Evolutionary conservation across 1,284 basidiomycete genomes (phyloP), one percentile per base, ranked within the genome.

Genomic region (Neolentinus lepideus): DNA sequence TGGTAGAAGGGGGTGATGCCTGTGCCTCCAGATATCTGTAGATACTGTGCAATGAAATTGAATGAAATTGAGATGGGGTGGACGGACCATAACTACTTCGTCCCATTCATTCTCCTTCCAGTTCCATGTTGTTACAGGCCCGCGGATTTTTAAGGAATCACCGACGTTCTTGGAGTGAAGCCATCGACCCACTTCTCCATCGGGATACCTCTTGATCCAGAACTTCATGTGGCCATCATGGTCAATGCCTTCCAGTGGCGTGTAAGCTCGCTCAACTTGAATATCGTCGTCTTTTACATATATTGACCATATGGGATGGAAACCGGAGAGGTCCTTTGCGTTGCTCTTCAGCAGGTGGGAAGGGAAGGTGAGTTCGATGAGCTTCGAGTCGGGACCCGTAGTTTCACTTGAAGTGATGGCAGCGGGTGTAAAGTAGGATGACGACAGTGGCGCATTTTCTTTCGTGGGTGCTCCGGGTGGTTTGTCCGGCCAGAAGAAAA

Each of bases 251-350:
- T 83, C 76, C 43, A 92, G 69, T 0, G 90, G 89, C 3, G 92
- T 94, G 65, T 92, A 94, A 2, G 90, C 83, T 52, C 91, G 71
- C 65, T 94, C 90, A n/a, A 93, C 88, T 68, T 93, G 91, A 21
- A 94, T 88, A 61, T 91, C 90, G 59, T 88, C 86, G 64, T 94
- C 89, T 62, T 92, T 92, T 65, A 93, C 76, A 66, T 79, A 92
- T 19, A 94, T 70, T 27, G 87, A 87, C 80, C 84, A 90, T 57
- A 92, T 81, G 3, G 87, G 76, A 26, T 25, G 22, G 38, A 66
- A 59, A 26, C 69, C 66, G 2, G 59, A 54, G 3, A 61, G 52
- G 10, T 62, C 53, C 4, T 65, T 36, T 8, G 54, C 54, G 21
- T 67, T 56, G 2, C 46, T 50, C 22, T 73, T 72, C n/a, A 73